Conservation (phyloP, 495 filamentous ascomycete species). For the Cetradonia linearis region DNA sequence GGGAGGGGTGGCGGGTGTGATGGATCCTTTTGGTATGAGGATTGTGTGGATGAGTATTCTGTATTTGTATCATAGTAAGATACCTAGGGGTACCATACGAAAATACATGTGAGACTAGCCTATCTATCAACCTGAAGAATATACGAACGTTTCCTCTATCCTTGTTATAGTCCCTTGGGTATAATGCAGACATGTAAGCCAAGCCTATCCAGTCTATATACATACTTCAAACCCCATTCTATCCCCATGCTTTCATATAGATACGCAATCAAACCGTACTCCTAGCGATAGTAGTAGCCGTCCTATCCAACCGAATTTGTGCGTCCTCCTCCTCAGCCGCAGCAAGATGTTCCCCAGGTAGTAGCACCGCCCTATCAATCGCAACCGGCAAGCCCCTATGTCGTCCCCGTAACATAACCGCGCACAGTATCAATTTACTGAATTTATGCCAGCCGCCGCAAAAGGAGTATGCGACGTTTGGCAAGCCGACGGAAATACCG, state of each 20-base stretch:
- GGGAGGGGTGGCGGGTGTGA: no score
- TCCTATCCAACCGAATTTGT: slow-evolving; percentile 35
- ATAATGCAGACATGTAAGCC: not conserved
- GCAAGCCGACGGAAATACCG: slow-evolving; percentile 65
- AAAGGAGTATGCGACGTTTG: slow-evolving; percentile 59
- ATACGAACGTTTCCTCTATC: not conserved
- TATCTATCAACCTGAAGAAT: no score
- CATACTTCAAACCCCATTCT: not conserved
- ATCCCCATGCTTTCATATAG: no score
- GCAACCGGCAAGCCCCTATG: slow-evolving; percentile 75
- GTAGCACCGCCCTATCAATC: slow-evolving; percentile 65
- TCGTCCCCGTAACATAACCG: slow-evolving; percentile 67
- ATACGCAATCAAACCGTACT: not conserved
- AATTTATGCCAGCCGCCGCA: slow-evolving; percentile 59
- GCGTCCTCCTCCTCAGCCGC: slow-evolving; percentile 53
- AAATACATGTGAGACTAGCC: no score
- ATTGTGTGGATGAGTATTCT: no score
- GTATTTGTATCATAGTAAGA: no score
- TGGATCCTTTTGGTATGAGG: no score
- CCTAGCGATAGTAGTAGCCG: slow-evolving; percentile 21
- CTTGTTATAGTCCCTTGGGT: not conserved
- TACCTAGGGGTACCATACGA: no score
- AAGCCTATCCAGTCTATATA: not conserved
- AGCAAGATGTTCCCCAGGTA: slow-evolving; percentile 46
- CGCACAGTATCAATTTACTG: slow-evolving; percentile 67